Evolutionary conservation across 176 grass and related monocot genomes (phyloP), one percentile per base, ranked within the genome.

Genomic region (Pharus latifolius): DNA sequence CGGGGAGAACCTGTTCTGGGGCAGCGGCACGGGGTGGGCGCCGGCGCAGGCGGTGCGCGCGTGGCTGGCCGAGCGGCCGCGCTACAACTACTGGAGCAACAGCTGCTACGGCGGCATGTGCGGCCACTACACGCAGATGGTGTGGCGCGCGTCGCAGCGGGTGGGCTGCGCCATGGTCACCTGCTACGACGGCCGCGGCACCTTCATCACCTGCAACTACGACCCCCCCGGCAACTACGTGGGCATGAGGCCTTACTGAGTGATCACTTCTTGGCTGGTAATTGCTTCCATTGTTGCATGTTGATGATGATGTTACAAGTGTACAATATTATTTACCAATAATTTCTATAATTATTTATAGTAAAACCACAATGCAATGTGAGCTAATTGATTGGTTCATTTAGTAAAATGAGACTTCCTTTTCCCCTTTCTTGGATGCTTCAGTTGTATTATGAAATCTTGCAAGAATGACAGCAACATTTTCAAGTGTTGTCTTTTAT

Each of bases 1-100:
- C 72, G 92, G 92, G 6, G 92, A 96, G 85, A 96, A 96, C 82
- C 69, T 96, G 17, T 96, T 91, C 82, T 88, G 85, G 88, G 92
- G 92, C 35, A 87, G 85, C 60, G 92, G 88, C 20, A 47, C 45
- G 1, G 82, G 92, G 0, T 96, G 88, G 92, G 17, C 60, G 19
- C 76, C 83, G 0, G 52, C 63, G 63, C 81, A 92, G 69, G 88
- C 85, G 23, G 92, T 96, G 6, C 77, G 18, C 0, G 85, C 82
- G 1, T 96, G 92, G 92, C 73, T 86, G 0, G 54, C 82, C 1
- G 92, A 96, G 85, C 64, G 44, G 7, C 49, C 74, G 0, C 67
- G 68, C 10, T 92, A 96, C 79, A n/a, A 87, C 79, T 96, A 92
- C 77, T 54, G 71, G 67, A 40, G 44, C 34, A 96, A 96, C 76